Conservation (phyloP, 2,329 filamentous ascomycete species). For the Cladosporium sp. region DNA sequence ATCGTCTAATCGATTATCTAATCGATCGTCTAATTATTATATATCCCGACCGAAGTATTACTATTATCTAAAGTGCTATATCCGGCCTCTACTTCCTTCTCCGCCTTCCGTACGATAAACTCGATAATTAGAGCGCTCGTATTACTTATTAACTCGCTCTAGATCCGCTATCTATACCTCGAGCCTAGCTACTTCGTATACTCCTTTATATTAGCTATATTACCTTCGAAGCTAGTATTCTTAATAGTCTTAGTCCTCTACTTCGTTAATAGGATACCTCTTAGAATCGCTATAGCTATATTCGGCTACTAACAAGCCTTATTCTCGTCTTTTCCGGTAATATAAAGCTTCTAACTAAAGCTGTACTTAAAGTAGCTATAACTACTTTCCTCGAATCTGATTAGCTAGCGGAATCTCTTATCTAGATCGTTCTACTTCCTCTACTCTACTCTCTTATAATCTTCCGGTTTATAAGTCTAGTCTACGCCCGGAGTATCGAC, state of each 20-base stretch:
- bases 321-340: neutral
- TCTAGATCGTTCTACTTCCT: neutral
- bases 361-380: conserved; percentile 5
- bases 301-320: conserved; percentile 3
- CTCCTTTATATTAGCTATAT: neutral
- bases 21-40: neutral
- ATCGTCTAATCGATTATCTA: neutral
- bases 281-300: neutral
- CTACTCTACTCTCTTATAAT: neutral
- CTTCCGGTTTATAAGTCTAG: neutral
- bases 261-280: neutral
- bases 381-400: neutral
- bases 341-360: neutral
- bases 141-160: neutral
- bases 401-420: neutral
- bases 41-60: neutral
- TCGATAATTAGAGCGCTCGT: neutral
- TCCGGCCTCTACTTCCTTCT: neutral
- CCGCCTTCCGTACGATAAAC: neutral
- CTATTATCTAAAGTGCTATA: neutral
- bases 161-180: neutral
- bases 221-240: neutral
- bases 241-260: neutral
- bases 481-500: neutral
- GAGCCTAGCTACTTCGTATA: neutral